Base-by-base conservation (phyloP, 805 yeast genomes). In the Metschnikowia dekortorum region DNA sequence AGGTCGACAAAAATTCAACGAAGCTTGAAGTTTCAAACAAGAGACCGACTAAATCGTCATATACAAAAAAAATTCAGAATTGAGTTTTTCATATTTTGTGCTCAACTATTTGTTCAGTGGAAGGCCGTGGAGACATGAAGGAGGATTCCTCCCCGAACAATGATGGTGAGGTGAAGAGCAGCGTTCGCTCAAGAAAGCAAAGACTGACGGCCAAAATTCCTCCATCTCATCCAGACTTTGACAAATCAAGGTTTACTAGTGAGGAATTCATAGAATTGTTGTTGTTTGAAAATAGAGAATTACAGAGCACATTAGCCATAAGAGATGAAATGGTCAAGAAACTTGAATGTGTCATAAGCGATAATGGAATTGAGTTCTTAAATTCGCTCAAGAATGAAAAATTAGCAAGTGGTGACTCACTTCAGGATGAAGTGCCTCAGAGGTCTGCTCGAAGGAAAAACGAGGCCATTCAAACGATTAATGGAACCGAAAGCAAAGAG, bases 141-240 rank as follows among this genome's bases (percentile, higher is more conserved):
- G 38, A 42, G 38, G 38, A 42, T 33, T 13, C 22, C 31, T 42
- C 45, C 30, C 22, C 22, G 30, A 33, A 32, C 32, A 42, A 42
- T 33, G 32, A 33, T 22, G 45, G 38, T 42, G 38, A 33, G 45
- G 14, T 33, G 4, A 42, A 18, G 37, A 22, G 26, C 29, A 28
- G 33, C 22, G 10, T 14, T 34, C 40, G 40, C 28, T 44, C 33
- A 6, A 31, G 45, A 22, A 28, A 36, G 22, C 49, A 39, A 49
- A 32, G 49, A 31, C 29, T 49, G n/a, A 35, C 32, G 28, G 38
- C 39, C 22, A 39, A 32, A 26, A 11, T 55, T 16, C 54, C 60
- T 18, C 76, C 77, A 3, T 70, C 74, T 5, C 64, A 71, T 50
- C 69, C 72, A 2, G 52, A 54, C 18, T 72, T 72, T 47, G 71